Evolutionary conservation across 306 rosid genomes (phyloP).

Genomic region (Cicer yamashitae): DNA sequence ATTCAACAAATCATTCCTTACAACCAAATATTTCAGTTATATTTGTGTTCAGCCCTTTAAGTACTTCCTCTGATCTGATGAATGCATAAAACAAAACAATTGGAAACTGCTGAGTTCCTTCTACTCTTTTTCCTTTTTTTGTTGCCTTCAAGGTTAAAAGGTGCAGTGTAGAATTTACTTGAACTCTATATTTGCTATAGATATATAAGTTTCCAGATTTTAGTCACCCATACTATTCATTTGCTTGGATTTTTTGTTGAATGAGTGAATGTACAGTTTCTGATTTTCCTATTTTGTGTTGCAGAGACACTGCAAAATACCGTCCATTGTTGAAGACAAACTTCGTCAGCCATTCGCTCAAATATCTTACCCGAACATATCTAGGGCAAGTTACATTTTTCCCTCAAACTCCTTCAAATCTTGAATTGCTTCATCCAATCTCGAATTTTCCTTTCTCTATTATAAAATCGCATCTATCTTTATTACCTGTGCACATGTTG

Average conservation of each 20-base stretch:
- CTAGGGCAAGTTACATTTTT: constrained; percentile 70
- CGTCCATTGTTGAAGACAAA: constrained; percentile 85
- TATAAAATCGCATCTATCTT: constrained; percentile 3
- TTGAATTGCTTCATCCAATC: constrained; percentile 18
- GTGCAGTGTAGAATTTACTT: constrained; percentile 8
- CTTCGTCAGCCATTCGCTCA: constrained; percentile 77
- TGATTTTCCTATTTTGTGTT: constrained; percentile 35
- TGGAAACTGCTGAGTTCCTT: constrained; percentile 16
- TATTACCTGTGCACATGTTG: background rate
- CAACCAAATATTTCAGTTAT: background rate
- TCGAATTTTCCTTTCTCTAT: constrained; percentile 34
- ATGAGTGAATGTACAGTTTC: constrained; percentile 10
- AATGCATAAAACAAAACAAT: constrained; percentile 20
- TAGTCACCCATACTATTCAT: constrained; percentile 24
- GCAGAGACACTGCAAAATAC: constrained; percentile 87
- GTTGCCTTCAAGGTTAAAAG: background rate
- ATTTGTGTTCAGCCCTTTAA: background rate
- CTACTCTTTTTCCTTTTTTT: background rate
- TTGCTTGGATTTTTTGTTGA: constrained; percentile 13
- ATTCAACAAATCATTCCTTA: background rate
- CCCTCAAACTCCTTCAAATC: background rate
- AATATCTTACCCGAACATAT: constrained; percentile 82
- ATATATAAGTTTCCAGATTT: constrained; percentile 16
- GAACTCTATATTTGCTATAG: constrained; percentile 7
- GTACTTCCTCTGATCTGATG: constrained; percentile 5